A percentile compares a stretch with the other conserved stretches of the same genome.
These are phyloP conservation scores for Populus hybrid DNA, from an alignment of 441 rosid species.

Conservation along the genomic window DNA sequence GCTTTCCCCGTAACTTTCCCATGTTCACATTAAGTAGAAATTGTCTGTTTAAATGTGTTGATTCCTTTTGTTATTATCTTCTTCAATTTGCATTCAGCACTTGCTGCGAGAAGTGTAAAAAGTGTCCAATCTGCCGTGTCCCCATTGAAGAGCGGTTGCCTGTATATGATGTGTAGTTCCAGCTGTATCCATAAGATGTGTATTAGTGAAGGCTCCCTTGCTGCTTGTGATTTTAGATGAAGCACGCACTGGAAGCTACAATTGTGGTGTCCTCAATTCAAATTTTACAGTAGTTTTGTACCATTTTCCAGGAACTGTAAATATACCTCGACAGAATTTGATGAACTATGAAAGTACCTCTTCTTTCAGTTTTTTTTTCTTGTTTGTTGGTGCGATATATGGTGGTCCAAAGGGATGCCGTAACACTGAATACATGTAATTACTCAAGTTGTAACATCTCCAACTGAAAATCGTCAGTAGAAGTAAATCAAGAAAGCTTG, in stretches of 20 bases:
- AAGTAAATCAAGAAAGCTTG: not conserved
- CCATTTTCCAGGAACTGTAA: slow-evolving; percentile 19
- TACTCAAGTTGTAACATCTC: not conserved
- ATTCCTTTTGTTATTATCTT: slow-evolving; percentile 11
- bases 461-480: not conserved
- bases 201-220: slow-evolving; percentile 16
- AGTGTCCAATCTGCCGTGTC: slow-evolving; percentile 87
- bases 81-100: slow-evolving; percentile 39
- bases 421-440: not conserved
- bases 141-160: slow-evolving; percentile 67
- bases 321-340: not conserved
- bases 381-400: not conserved
- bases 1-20: not conserved
- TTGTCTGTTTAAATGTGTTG: not conserved
- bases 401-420: not conserved
- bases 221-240: slow-evolving; percentile 38
- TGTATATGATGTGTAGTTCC: slow-evolving; percentile 74
- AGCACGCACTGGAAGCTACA: slow-evolving; percentile 31
- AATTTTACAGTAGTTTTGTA: not conserved
- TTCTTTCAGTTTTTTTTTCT: no score
- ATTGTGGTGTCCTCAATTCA: not conserved
- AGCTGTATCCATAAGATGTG: slow-evolving; percentile 2
- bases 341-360: not conserved
- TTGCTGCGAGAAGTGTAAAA: slow-evolving; percentile 85
- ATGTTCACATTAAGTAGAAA: not conserved